Evolutionary conservation across 805 yeast genomes (phyloP).

Genomic region (Yamadazyma olivae): DNA sequence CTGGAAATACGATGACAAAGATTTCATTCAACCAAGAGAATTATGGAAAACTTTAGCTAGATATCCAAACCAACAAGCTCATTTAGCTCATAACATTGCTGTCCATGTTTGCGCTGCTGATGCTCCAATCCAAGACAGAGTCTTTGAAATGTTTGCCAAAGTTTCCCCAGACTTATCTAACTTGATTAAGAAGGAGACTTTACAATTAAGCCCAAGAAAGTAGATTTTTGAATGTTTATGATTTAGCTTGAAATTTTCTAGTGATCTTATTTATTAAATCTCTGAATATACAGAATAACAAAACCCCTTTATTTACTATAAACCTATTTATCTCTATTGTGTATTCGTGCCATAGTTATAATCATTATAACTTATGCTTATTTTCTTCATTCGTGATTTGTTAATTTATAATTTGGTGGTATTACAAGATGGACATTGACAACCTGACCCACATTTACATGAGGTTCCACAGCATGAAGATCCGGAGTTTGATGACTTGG

Average conservation of each 20-base stretch:
- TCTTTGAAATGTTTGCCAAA: conserved; percentile 69
- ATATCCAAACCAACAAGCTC: conserved; percentile 78
- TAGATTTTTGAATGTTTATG: conserved; percentile 11
- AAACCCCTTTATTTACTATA: neutral
- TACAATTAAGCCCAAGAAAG: conserved; percentile 49
- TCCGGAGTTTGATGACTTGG: conserved; percentile 2
- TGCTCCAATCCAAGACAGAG: conserved; percentile 74
- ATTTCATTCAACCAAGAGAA: conserved; percentile 72
- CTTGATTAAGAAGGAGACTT: conserved; percentile 62
- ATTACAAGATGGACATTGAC: conserved; percentile 40
- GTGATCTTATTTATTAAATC: too few species aligned
- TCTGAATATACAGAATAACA: neutral
- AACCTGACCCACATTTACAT: conserved; percentile 41
- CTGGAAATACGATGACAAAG: conserved; percentile 69
- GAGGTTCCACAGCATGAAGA: conserved; percentile 31
- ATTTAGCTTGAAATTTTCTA: neutral
- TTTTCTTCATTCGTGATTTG: too few species aligned
- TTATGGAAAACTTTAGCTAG: conserved; percentile 77
- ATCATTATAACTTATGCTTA: too few species aligned
- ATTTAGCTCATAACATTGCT: conserved; percentile 81
- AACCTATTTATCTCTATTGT: too few species aligned
- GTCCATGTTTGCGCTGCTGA: conserved; percentile 69
- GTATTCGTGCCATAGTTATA: too few species aligned
- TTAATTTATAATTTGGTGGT: conserved; percentile 40
- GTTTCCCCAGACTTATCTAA: conserved; percentile 69